A percentile compares a stretch with the other conserved stretches of the same genome.
phyloP scores from a whole-genome alignment of 225 moss, liverwort and hornwort genomes.

The Rhytidiadelphus loreus region DNA sequence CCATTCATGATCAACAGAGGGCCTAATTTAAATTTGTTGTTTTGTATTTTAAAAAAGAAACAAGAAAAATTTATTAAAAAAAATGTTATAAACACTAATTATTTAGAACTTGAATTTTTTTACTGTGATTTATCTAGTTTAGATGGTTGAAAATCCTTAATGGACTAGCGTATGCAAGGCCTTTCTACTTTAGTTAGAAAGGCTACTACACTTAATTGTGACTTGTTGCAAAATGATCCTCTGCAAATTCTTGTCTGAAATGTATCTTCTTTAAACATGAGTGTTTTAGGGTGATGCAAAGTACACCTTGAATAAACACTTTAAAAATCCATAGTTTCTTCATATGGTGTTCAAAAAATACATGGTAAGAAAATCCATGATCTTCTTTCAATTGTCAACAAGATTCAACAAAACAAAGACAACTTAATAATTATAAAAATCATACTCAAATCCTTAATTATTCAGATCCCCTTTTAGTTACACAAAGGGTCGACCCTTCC shows the following conservation, averaged over 20 bases:
- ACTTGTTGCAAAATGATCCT: background rate
- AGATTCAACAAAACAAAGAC: background rate
- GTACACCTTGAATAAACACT: background rate
- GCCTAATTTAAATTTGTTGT: background rate
- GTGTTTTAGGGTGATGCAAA: background rate
- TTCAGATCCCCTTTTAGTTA: background rate
- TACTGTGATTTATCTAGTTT: background rate
- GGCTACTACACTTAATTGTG: background rate
- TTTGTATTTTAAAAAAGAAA: background rate
- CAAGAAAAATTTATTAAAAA: too few relatives aligned
- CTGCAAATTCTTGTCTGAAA: background rate
- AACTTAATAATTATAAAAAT: background rate
- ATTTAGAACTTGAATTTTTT: background rate
- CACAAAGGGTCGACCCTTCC: rapidly evolving
- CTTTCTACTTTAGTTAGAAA: background rate
- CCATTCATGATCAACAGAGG: background rate
- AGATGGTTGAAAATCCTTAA: background rate
- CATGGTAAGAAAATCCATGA: background rate
- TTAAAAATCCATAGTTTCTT: background rate
- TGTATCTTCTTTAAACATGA: background rate
- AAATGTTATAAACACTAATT: too few relatives aligned
- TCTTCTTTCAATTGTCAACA: background rate
- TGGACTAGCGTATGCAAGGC: background rate
- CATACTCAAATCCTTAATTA: background rate
- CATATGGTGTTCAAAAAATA: background rate